Evolutionary conservation across 495 filamentous ascomycete species (phyloP).

Genomic region (Aspergillus sclerotiicarbonarius): DNA sequence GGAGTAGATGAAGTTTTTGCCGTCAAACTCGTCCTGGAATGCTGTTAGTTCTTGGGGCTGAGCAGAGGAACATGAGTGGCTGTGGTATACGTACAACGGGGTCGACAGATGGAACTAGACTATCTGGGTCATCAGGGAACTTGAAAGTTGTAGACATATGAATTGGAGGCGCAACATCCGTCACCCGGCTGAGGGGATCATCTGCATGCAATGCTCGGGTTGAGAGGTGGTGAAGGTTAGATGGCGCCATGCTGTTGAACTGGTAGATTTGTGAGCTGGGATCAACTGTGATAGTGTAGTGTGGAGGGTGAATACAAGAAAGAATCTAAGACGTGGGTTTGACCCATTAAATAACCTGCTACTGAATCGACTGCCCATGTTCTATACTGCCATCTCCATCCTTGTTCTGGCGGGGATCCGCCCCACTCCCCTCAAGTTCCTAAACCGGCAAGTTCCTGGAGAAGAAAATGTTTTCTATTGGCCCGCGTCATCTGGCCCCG

Average conservation of each 20-base stretch:
- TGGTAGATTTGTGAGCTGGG: too few relatives aligned
- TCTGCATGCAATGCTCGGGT: constrained; percentile 79
- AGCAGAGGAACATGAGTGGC: not conserved
- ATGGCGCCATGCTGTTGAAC: constrained; percentile 7
- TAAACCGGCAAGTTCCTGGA: constrained; percentile 7
- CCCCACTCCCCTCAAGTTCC: constrained; percentile 23
- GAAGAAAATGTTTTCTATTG: not conserved
- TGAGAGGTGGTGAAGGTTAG: constrained; percentile 23
- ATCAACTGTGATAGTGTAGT: not conserved
- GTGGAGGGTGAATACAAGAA: not conserved
- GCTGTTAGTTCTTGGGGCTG: not conserved
- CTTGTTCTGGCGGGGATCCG: not conserved
- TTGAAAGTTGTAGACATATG: constrained; percentile 84
- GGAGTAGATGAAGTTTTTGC: constrained; percentile 60
- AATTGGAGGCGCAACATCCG: constrained; percentile 75
- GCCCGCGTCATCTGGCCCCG: too few relatives aligned
- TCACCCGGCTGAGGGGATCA: constrained; percentile 61
- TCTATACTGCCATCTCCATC: not conserved
- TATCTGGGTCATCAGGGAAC: constrained; percentile 61
- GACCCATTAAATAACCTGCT: not conserved
- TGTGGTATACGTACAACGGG: constrained; percentile 13
- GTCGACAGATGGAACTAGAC: constrained; percentile 45
- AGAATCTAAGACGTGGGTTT: not conserved
- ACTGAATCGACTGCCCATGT: not conserved
- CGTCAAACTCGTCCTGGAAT: constrained; percentile 20